Evolutionary conservation across 164 flowering plant species (phyloP).

Genomic region (Aristolochia fimbriata): DNA sequence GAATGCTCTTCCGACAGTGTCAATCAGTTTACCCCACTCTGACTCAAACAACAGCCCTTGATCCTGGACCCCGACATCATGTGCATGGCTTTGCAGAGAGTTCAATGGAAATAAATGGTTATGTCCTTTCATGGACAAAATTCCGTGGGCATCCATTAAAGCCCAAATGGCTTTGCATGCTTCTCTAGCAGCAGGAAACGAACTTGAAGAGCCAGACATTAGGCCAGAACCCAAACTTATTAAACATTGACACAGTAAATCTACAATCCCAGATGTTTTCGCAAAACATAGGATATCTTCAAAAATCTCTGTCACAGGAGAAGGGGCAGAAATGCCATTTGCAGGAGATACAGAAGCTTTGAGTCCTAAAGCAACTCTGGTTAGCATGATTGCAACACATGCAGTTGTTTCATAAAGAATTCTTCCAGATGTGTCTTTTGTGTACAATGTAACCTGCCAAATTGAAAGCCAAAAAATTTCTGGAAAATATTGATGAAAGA

Average conservation of each 20-base stretch:
- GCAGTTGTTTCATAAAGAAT: slow-evolving; percentile 56
- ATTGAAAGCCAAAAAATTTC: slow-evolving; percentile 1
- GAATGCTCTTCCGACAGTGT: slow-evolving; percentile 49
- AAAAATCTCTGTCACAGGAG: slow-evolving; percentile 23
- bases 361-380: slow-evolving; percentile 43
- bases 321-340: slow-evolving; percentile 22
- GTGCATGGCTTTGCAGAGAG: slow-evolving; percentile 36
- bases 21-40: slow-evolving; percentile 44
- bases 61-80: slow-evolving; percentile 38
- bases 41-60: slow-evolving; percentile 25
- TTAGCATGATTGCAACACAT: slow-evolving; percentile 52
- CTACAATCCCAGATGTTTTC: slow-evolving; percentile 47
- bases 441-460: slow-evolving; percentile 45
- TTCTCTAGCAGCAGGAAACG: slow-evolving; percentile 77
- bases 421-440: slow-evolving; percentile 56
- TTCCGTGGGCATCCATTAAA: slow-evolving; percentile 58
- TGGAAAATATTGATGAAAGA: background rate
- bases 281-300: slow-evolving; percentile 63
- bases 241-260: slow-evolving; percentile 49
- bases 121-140: slow-evolving; percentile 28
- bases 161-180: slow-evolving; percentile 85
- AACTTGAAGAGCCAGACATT: slow-evolving; percentile 58
- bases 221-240: slow-evolving; percentile 64
- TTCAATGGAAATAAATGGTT: slow-evolving; percentile 47
- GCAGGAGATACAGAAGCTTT: slow-evolving; percentile 25